Percentiles rank a stretch among this genome's conserved stretches.
Conservation (phyloP, 345 rosid genomes). For the Boechera retrofracta region DNA sequence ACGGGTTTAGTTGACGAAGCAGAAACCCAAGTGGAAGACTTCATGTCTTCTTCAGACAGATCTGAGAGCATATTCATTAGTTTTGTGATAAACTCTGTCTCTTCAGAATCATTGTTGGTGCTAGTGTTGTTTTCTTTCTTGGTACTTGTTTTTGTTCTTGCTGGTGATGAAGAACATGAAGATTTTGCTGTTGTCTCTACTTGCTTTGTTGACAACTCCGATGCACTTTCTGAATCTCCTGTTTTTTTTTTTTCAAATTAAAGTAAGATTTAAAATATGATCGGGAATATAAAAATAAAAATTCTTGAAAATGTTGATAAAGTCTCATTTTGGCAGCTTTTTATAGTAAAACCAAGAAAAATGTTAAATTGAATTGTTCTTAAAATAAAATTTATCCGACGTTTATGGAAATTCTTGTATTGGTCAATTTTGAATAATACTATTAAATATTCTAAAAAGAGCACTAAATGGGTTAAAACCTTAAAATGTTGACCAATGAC, state of each 20-base stretch:
- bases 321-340: slow-evolving; percentile 33
- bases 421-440: slow-evolving; percentile 13
- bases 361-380: neutral
- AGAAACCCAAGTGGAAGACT: slow-evolving; percentile 52
- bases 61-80: slow-evolving; percentile 49
- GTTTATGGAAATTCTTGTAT: neutral
- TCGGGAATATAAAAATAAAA: slow-evolving; percentile 6
- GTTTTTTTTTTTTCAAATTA: slow-evolving; percentile 41
- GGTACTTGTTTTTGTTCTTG: slow-evolving; percentile 36
- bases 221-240: slow-evolving; percentile 47
- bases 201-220: slow-evolving; percentile 44
- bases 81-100: slow-evolving; percentile 45
- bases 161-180: slow-evolving; percentile 40
- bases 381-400: neutral
- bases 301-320: slow-evolving; percentile 30
- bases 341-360: slow-evolving; percentile 35
- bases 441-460: neutral
- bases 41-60: slow-evolving; percentile 56
- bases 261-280: slow-evolving; percentile 25
- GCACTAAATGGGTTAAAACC: neutral
- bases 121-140: slow-evolving; percentile 36
- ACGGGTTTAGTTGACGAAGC: slow-evolving; percentile 39
- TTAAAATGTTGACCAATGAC: slow-evolving; percentile 22
- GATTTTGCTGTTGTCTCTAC: slow-evolving; percentile 39
- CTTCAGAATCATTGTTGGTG: slow-evolving; percentile 30